Conservation (phyloP, 176 grass and related monocot genomes). For the Metroxylon sagu region DNA sequence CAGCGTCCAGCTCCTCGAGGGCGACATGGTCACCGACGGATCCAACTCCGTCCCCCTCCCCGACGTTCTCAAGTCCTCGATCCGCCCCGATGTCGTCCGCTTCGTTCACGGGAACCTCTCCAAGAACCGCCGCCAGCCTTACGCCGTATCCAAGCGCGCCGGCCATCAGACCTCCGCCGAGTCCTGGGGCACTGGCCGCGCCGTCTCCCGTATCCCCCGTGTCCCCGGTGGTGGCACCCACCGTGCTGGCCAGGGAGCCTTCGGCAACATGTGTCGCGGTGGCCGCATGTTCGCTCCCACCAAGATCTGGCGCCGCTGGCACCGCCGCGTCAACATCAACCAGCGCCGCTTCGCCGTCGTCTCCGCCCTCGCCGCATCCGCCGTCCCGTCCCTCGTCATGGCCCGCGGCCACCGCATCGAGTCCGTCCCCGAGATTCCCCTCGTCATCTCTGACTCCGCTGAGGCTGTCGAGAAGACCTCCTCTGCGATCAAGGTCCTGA, state of each 20-base stretch:
- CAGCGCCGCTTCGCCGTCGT: conserved; percentile 43
- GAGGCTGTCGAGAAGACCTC: conserved; percentile 85
- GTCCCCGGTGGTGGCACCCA: conserved; percentile 73
- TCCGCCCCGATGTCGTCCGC: conserved; percentile 51
- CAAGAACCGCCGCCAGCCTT: conserved; percentile 85
- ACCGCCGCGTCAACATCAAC: conserved; percentile 57
- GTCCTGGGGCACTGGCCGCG: conserved; percentile 83
- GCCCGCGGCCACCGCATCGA: conserved; percentile 72
- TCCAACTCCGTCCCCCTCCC: conserved; percentile 21
- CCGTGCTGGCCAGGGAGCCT: conserved; percentile 76
- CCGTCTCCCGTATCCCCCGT: conserved; percentile 88
- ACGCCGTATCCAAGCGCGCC: conserved; percentile 76
- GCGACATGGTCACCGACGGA: conserved; percentile 46
- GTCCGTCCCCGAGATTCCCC: conserved; percentile 60
- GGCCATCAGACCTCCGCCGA: conserved; percentile 94
- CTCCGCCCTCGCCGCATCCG: conserved; percentile 59
- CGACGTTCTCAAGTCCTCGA: conserved; percentile 34
- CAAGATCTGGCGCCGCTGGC: conserved; percentile 81
- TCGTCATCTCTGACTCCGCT: conserved; percentile 59
- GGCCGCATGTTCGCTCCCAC: conserved; percentile 79
- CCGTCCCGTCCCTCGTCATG: conserved; percentile 54
- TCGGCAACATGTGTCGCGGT: conserved; percentile 88
- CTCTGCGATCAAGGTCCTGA: conserved; percentile 64
- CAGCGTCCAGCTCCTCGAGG: conserved; percentile 51
- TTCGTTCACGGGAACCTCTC: conserved; percentile 45